Percentiles rank a stretch among this genome's conserved stretches.
Conservation (phyloP, 2,329 filamentous ascomycete species). For the Fusarium sp. region DNA sequence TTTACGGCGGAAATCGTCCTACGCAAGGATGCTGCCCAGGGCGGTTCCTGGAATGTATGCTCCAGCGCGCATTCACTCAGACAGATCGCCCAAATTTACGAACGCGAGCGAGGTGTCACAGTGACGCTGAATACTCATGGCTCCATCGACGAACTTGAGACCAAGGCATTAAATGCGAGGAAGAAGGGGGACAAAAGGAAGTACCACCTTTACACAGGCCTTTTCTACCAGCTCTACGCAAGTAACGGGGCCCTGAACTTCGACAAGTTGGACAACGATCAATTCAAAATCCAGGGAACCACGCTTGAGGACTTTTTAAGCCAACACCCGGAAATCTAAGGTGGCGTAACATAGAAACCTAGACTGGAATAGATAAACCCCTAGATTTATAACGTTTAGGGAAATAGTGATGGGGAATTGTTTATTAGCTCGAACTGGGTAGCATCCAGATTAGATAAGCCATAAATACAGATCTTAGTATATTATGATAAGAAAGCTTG, state of each 20-base stretch:
- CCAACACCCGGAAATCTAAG: background rate
- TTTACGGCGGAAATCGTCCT: background rate
- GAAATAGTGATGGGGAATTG: too few relatives aligned
- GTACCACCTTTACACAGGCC: background rate
- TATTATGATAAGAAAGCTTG: too few relatives aligned
- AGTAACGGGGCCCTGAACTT: background rate
- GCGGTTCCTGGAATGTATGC: background rate
- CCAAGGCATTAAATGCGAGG: background rate
- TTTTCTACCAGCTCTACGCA: constrained; percentile 1
- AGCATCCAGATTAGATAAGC: too few relatives aligned
- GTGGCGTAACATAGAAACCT: background rate
- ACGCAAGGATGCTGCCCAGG: background rate
- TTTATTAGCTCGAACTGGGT: too few relatives aligned
- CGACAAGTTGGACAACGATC: background rate
- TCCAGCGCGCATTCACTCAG: background rate
- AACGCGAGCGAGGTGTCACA: background rate
- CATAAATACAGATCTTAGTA: too few relatives aligned
- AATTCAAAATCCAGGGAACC: background rate
- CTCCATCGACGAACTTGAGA: background rate
- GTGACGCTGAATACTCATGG: background rate
- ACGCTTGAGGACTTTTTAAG: background rate
- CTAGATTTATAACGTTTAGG: too few relatives aligned
- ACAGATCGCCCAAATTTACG: background rate
- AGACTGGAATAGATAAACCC: too few relatives aligned
- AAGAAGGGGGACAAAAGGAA: background rate